phyloP scores from a whole-genome alignment of 225 moss, liverwort and hornwort genomes.

The Bryum argenteum region DNA sequence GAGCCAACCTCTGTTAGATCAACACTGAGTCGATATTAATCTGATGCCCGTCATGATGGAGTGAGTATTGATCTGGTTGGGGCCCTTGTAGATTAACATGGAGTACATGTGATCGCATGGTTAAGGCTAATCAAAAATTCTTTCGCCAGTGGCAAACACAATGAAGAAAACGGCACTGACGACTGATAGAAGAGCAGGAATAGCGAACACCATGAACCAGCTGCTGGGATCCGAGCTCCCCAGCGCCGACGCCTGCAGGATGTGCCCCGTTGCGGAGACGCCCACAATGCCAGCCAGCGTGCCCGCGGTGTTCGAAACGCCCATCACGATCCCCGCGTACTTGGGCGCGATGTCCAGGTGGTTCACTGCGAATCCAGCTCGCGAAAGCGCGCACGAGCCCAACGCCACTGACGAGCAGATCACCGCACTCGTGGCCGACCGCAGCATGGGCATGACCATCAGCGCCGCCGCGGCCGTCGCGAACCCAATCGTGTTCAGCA shows the following conservation, averaged over 20 bases:
- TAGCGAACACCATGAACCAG: conserved; percentile 92
- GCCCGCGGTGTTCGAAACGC: conserved; percentile 95
- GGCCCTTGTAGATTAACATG: not conserved
- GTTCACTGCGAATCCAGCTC: conserved; percentile 96
- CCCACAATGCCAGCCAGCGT: conserved; percentile 94
- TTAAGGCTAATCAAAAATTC: conserved; percentile 74
- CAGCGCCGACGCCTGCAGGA: conserved; percentile 68
- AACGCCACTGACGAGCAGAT: conserved; percentile 94
- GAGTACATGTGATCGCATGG: not conserved
- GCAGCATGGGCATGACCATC: conserved; percentile 81
- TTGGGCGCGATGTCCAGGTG: conserved; percentile 95
- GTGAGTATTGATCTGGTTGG: not conserved
- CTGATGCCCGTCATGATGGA: not conserved
- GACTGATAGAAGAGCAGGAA: conserved; percentile 86
- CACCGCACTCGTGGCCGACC: conserved; percentile 73
- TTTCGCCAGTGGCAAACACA: conserved; percentile 87
- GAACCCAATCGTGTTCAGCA: conserved; percentile 85
- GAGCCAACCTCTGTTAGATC: not conserved
- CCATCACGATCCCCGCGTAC: conserved; percentile 97
- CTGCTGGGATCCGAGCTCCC: conserved; percentile 87
- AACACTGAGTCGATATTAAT: conserved; percentile 2
- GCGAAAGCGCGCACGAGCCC: conserved; percentile 83
- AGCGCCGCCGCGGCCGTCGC: conserved; percentile 73
- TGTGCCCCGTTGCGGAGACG: conserved; percentile 90
- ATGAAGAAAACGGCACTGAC: conserved; percentile 74